Conservation (phyloP, 768 basidiomycete species). For the Boletus pseudopeckii region DNA sequence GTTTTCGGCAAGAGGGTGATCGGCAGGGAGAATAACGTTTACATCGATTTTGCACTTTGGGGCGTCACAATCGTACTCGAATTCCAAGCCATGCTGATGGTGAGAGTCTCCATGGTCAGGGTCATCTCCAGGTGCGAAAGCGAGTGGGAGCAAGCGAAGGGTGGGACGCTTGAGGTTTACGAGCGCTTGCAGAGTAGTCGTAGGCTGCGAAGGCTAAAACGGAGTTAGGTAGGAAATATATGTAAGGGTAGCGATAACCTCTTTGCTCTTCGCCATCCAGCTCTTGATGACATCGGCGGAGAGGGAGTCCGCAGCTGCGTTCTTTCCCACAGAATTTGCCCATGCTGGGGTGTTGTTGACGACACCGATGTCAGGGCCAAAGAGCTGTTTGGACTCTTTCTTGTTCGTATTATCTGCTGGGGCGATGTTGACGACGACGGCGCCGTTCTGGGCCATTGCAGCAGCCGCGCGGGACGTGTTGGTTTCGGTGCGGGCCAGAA, state of each 20-base stretch:
- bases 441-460: slow-evolving; percentile 44
- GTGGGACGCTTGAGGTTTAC: slow-evolving; percentile 93
- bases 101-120: slow-evolving; percentile 44
- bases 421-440: slow-evolving; percentile 27
- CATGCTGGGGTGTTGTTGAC: slow-evolving; percentile 66
- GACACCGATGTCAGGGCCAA: slow-evolving; percentile 88
- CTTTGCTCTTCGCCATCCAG: slow-evolving; percentile 87
- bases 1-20: slow-evolving; percentile 52
- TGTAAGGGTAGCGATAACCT: slow-evolving; percentile 41
- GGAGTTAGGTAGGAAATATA: background rate
- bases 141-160: slow-evolving; percentile 68
- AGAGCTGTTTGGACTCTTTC: slow-evolving; percentile 68
- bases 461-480: slow-evolving; percentile 45
- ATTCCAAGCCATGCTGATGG: slow-evolving; percentile 78
- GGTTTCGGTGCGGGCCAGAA: slow-evolving; percentile 49
- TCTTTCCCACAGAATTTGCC: slow-evolving; percentile 65
- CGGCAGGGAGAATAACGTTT: slow-evolving; percentile 65
- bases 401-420: slow-evolving; percentile 26
- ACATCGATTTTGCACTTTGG: slow-evolving; percentile 81
- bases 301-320: slow-evolving; percentile 60
- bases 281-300: slow-evolving; percentile 76
- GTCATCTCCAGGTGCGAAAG: slow-evolving; percentile 44
- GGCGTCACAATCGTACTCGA: slow-evolving; percentile 89
- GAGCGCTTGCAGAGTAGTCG: slow-evolving; percentile 90
- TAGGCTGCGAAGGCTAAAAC: slow-evolving; percentile 68